These are phyloP conservation scores for Terana coerulea DNA, from an alignment of 768 basidiomycete genomes.

Conservation along the genomic window DNA sequence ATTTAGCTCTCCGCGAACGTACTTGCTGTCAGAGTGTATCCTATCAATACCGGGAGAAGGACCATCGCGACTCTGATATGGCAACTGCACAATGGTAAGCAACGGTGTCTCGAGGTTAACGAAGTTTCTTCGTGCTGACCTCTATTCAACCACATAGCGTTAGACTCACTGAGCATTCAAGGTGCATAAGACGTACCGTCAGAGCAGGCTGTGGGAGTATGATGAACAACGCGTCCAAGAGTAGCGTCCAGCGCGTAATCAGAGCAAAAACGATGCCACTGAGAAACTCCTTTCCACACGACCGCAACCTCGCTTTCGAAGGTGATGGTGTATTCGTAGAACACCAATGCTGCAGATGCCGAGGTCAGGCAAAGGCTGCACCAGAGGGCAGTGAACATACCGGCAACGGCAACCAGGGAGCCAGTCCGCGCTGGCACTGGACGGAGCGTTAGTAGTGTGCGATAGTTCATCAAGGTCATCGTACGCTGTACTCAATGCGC, in stretches of 20 bases:
- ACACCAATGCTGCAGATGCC: neutral
- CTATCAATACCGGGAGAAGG: neutral
- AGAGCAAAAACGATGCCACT: neutral
- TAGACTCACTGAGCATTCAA: neutral
- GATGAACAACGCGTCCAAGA: neutral
- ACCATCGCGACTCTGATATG: neutral
- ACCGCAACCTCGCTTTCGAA: neutral
- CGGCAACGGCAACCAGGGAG: no score
- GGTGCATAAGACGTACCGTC: neutral
- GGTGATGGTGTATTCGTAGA: neutral
- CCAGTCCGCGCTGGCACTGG: no score
- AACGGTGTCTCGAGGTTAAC: no score
- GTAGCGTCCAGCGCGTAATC: neutral
- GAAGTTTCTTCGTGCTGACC: no score
- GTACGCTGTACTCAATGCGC: no score
- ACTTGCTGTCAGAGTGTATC: neutral
- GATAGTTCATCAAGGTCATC: no score
- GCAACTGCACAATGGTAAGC: no score
- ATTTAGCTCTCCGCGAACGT: neutral
- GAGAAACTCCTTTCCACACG: neutral
- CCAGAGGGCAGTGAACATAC: no score
- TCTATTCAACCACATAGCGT: no score
- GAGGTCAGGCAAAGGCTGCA: no score
- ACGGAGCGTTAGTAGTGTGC: no score
- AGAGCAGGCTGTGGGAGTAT: neutral